Evolutionary conservation across 306 rosid genomes (phyloP).

Genomic region (Malus domestica): ASM211411v1 NC_041793.1:30085001-30085500

Average conservation of each 20-base stretch:
- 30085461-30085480: slow-evolving; percentile 4
- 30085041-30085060: not conserved
- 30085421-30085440: slow-evolving; percentile 22
- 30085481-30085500: not conserved
- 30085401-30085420: slow-evolving; percentile 41
- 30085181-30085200: slow-evolving; percentile 43
- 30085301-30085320: no score
- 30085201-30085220: slow-evolving; percentile 43
- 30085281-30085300: no score
- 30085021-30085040: slow-evolving; percentile 28
- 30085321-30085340: no score
- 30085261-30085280: no score
- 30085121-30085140: slow-evolving; percentile 8
- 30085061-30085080: not conserved
- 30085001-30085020: slow-evolving; percentile 15
- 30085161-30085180: slow-evolving; percentile 23
- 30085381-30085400: slow-evolving; percentile 49
- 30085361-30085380: not conserved
- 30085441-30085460: slow-evolving; percentile 16
- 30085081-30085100: slow-evolving; percentile 9
- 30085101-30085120: slow-evolving; percentile 9
- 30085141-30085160: slow-evolving; percentile 7
- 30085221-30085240: slow-evolving; percentile 41
- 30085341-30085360: not conserved
- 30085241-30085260: slow-evolving; percentile 27